These are phyloP conservation scores for Amniculicola lignicola DNA, from an alignment of 495 filamentous ascomycete genomes.

Conservation along the genomic window DNA sequence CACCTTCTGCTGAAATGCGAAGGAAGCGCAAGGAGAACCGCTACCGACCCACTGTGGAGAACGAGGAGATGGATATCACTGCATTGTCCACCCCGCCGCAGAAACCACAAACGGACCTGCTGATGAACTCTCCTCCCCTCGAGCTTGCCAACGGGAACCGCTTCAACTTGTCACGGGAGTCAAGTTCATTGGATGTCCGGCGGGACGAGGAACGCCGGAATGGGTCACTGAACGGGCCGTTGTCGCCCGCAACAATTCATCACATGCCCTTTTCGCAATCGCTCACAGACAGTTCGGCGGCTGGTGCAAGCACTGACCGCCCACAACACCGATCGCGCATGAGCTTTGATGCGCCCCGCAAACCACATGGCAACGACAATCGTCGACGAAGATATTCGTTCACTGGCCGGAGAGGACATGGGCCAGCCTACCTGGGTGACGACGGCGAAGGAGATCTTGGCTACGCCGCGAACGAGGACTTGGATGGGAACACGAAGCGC, in stretches of 20 bases:
- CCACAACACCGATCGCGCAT: slow-evolving; percentile 22
- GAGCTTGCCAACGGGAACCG: slow-evolving; percentile 79
- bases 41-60: slow-evolving; percentile 41
- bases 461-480: slow-evolving; percentile 88
- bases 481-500: slow-evolving; percentile 82
- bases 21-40: slow-evolving; percentile 49
- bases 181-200: slow-evolving; percentile 47
- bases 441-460: slow-evolving; percentile 91
- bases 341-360: slow-evolving; percentile 45
- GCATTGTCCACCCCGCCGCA: slow-evolving; percentile 58
- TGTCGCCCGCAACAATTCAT: slow-evolving; percentile 37
- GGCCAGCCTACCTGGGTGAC: slow-evolving; percentile 48
- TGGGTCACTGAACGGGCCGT: slow-evolving; percentile 40
- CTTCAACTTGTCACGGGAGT: slow-evolving; percentile 70
- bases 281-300: not conserved
- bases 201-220: slow-evolving; percentile 37
- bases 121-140: slow-evolving; percentile 60
- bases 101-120: slow-evolving; percentile 63
- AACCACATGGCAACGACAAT: slow-evolving; percentile 18
- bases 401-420: slow-evolving; percentile 13
- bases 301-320: slow-evolving; percentile 4
- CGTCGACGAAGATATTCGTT: slow-evolving; percentile 38
- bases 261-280: slow-evolving; percentile 31
- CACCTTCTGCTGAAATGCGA: slow-evolving; percentile 67
- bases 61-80: slow-evolving; percentile 93